Evolutionary conservation across 306 rosid species (phyloP), one percentile per base, ranked within the genome.

Genomic region (Elaeagnus macrophylla): DNA sequence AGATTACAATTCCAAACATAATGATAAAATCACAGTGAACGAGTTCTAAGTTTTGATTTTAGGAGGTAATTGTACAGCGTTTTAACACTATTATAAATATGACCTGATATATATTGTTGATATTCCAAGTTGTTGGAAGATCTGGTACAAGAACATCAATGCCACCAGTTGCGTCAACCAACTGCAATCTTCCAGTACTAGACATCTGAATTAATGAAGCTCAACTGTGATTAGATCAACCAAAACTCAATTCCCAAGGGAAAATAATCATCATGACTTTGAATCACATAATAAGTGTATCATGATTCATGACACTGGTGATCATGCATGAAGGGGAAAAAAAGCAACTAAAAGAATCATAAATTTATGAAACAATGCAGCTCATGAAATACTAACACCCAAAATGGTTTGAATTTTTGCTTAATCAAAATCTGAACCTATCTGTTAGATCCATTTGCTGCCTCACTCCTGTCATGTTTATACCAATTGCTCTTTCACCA

Each of bases 101-200:
- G 44, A 90, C 97, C 97, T 86, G 90, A 57, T 70, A 84, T 48
- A 84, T 68, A 56, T 61, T 53, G 17, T 74, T 48, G 43, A 73
- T 59, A 64, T 80, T 75, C 94, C 77, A 84, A 41, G 81, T 72
- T 57, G 73, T 77, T 49, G 96, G 93, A 74, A 91, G 83, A 60
- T 91, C 97, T 20, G 96, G 96, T 54, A 91, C 65, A 48, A 81
- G 65, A 70, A 84, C 84, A 77, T 91, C 91, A 72, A 91, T 73
- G 53, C 79, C 72, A 44, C 91, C 91, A 59, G 94, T 86, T 11
- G 81, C 83, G 70, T 91, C 97, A 76, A 80, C 83, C 76, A 91
- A 69, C 73, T 76, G 97, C 66, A 91, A 76, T 76, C 80, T 78
- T 68, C 86, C 82, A 41, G 89, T 79, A 40, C 75, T 79, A 65